Base-by-base conservation (phyloP, 2,329 filamentous ascomycete species). In the Fusarium hostae region DNA sequence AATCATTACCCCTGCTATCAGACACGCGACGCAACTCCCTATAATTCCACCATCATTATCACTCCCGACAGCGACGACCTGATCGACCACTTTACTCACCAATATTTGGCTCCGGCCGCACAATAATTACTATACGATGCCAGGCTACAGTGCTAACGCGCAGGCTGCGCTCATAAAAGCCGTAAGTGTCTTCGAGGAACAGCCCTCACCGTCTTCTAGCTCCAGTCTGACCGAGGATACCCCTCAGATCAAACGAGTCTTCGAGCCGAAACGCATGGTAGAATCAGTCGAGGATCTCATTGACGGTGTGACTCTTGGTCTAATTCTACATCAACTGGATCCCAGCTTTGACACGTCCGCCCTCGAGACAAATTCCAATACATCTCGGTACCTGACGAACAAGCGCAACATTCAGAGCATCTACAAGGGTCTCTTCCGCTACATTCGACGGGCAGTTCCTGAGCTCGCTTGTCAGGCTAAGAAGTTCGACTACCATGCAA, bases 281-380 rank as follows among this genome's bases (percentile, higher is more conserved):
- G 84, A 84, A 70, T 85, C 84, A n/a, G 80, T 87, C 55, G 82
- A 85, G 56, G 83, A 87, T 58, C 82, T 88, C 48, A 80, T 82
- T 76, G 88, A 90, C 71, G 88, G 87, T 59, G 79, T 85, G 63
- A 79, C 86, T 35, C 85, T 90, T 71, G 87, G 85, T 43, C 81
- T 87, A 70, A 84, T 90, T 50, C 85, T 90, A 65, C 84, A 87
- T 77, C 86, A 90, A 74, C 81, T 91, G 51, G 88, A 90, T 73
- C 77, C 84, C 37, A 82, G 85, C 66, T 91, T 90, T 76, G 85
- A 88, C 76, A 83, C 85, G 34, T 81, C 84, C 1, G 83, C 88
- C 66, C 85, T 90, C 60, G 84, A 88, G 62, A 81, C 83, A 50
- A 84, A 79, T 66, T 78, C 82, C 50, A 80, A 82, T 57, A 80